A percentile compares a stretch with the other conserved stretches of the same genome.
Evolutionary conservation across 306 rosid species (phyloP).

Genomic region (Medicago ruthenica): DNA sequence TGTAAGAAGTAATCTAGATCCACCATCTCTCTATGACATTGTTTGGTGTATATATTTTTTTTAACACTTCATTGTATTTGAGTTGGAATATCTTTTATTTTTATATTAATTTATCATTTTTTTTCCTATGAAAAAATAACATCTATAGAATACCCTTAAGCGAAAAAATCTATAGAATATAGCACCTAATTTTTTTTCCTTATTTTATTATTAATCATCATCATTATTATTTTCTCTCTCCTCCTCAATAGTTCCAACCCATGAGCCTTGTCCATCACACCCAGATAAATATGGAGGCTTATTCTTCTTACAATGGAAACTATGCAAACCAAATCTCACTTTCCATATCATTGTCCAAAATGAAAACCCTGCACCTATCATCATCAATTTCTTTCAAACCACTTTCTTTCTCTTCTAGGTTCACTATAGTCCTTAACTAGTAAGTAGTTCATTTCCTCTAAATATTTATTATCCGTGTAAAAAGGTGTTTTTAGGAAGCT

Average conservation of each 20-base stretch:
- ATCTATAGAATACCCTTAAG: no score
- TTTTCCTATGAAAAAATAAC: no score
- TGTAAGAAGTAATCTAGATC: no score
- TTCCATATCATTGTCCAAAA: conserved; percentile 28
- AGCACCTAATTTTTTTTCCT: neutral
- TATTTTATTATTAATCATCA: neutral
- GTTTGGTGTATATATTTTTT: no score
- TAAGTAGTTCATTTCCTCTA: neutral
- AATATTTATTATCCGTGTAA: conserved; percentile 10
- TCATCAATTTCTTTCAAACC: conserved; percentile 8
- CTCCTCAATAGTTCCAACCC: conserved; percentile 16
- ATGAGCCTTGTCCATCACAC: conserved; percentile 29
- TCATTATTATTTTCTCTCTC: neutral
- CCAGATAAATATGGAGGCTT: conserved; percentile 23
- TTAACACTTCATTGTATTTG: no score
- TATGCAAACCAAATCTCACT: conserved; percentile 9
- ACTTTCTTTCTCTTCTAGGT: neutral
- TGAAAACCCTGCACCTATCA: neutral
- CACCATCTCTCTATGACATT: no score
- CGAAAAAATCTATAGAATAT: no score
- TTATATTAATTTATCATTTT: no score
- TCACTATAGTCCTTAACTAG: conserved; percentile 1
- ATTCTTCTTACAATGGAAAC: conserved; percentile 15
- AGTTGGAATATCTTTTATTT: no score
- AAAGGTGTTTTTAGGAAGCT: conserved; percentile 7